A percentile compares a stretch with the other conserved stretches of the same genome.
These are phyloP conservation scores for Lolium rigidum DNA, from an alignment of 176 grass and related monocot species.

Conservation along the genomic window DNA sequence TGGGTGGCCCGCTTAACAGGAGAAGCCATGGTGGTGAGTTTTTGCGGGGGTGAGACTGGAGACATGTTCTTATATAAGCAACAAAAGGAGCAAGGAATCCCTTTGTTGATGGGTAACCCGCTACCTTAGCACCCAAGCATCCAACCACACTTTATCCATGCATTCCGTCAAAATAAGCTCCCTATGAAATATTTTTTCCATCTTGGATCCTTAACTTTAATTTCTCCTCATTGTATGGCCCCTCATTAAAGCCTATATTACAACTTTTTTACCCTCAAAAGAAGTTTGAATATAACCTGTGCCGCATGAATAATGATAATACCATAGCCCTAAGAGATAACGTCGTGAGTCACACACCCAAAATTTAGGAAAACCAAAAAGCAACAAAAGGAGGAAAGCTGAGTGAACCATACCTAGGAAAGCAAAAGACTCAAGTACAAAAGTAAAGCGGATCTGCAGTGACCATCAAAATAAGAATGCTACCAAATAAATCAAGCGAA, in stretches of 20 bases:
- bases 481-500: background rate
- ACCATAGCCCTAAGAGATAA: background rate
- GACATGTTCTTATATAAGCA: background rate
- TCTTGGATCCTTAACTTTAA: background rate
- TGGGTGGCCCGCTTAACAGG: background rate
- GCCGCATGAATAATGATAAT: background rate
- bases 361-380: background rate
- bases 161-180: background rate
- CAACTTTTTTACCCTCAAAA: background rate
- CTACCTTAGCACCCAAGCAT: background rate
- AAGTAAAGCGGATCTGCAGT: background rate
- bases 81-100: background rate
- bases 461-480: background rate
- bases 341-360: background rate
- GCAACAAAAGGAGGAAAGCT: background rate
- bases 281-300: background rate
- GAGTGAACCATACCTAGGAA: background rate
- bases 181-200: background rate
- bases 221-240: background rate
- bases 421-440: background rate
- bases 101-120: no score
- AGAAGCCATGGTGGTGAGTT: background rate
- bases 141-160: background rate
- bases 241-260: background rate
- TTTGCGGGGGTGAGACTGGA: background rate